Evolutionary conservation across 345 rosid species (phyloP).

Genomic region (Nephelium lappaceum): DNA sequence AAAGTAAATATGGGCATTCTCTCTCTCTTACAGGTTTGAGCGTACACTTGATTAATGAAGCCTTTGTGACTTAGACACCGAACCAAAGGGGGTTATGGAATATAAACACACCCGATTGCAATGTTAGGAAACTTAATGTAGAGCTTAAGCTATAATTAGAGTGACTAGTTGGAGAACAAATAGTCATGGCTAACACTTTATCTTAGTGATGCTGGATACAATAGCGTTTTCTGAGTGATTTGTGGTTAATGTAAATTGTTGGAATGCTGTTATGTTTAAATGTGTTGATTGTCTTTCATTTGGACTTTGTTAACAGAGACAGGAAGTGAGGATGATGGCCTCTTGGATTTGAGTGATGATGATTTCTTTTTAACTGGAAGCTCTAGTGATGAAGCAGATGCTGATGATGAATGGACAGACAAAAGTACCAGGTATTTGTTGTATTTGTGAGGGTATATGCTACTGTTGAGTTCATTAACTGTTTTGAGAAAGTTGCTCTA

Average conservation of each 20-base stretch:
- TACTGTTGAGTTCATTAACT: background rate
- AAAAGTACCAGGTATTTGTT: conserved; percentile 79
- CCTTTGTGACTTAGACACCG: background rate
- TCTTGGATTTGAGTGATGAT: conserved; percentile 92
- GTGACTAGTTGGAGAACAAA: background rate
- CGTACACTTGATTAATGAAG: background rate
- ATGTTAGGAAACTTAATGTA: background rate
- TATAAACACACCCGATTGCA: background rate
- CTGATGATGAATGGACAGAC: conserved; percentile 98
- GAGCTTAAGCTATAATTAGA: conserved; percentile 5
- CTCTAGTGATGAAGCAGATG: conserved; percentile 98
- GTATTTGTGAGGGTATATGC: background rate
- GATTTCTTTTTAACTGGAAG: conserved; percentile 88
- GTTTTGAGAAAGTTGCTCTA: background rate
- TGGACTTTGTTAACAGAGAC: conserved; percentile 62
- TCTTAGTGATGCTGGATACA: background rate
- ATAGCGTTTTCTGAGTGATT: background rate
- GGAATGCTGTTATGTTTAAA: background rate
- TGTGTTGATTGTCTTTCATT: conserved; percentile 11
- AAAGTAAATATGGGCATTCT: background rate
- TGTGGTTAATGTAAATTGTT: conserved; percentile 12
- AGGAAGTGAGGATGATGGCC: conserved; percentile 99
- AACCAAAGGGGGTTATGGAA: background rate
- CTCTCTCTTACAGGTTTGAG: background rate
- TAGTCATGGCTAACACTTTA: background rate